These are phyloP conservation scores for Arachnomyces sp. DNA, from an alignment of 2,329 filamentous ascomycete genomes.

Conservation along the genomic window DNA sequence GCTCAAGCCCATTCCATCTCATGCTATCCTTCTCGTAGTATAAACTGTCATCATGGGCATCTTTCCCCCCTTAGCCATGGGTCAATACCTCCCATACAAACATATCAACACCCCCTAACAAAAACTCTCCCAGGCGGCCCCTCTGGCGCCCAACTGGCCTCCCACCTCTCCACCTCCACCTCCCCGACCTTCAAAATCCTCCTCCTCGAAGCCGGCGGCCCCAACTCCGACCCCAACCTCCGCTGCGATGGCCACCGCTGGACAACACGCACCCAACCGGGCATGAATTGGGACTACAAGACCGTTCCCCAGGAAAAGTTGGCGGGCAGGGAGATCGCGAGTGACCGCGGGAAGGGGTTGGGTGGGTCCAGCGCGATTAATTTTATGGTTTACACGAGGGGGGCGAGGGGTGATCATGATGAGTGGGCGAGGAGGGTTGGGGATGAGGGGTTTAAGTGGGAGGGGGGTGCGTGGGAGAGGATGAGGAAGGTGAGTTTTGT, in stretches of 20 bases:
- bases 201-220: slow-evolving; percentile 2
- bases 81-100: too few species aligned
- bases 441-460: slow-evolving; percentile 20
- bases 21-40: too few species aligned
- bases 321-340: neutral
- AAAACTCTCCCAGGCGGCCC: slow-evolving; percentile 2
- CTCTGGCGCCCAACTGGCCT: slow-evolving; percentile 2
- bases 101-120: neutral
- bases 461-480: too few species aligned
- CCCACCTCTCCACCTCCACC: neutral
- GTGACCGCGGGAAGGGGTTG: slow-evolving; percentile 22
- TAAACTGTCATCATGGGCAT: too few species aligned
- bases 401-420: slow-evolving; percentile 22
- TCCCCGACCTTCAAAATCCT: slow-evolving; percentile 2
- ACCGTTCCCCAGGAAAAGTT: slow-evolving; percentile 1
- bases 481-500: too few species aligned
- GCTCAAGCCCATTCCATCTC: too few species aligned
- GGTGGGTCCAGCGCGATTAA: slow-evolving; percentile 30
- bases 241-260: slow-evolving; percentile 1
- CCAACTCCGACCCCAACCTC: slow-evolving; percentile 1
- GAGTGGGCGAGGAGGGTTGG: slow-evolving; percentile 25
- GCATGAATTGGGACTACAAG: slow-evolving; percentile 1
- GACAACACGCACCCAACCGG: neutral
- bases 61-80: neutral
- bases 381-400: slow-evolving; percentile 37